Base-by-base conservation (phyloP, 192 early-diverging fungal genomes). In the Neocallimastix lanati region DNA sequence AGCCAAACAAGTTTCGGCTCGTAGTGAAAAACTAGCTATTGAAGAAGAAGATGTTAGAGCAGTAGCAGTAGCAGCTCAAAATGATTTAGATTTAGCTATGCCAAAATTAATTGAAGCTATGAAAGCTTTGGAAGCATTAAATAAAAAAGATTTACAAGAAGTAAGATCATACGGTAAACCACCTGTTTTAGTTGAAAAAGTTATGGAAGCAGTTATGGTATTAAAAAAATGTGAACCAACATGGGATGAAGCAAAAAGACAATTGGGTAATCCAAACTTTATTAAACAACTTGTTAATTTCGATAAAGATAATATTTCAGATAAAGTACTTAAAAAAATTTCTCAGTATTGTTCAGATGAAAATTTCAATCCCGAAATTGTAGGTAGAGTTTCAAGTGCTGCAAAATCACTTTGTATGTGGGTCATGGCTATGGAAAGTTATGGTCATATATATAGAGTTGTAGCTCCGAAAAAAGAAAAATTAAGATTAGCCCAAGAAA, bases 1-100 rank as follows among this genome's bases (percentile, higher is more conserved):
- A 78, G 89, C 89, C 25, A 90, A 90, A 76, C 81, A 85, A 40
- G 89, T 90, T 7, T 78, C 85, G 9, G 86, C 87, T 38, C 90
- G 88, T 80, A 85, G 89, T 18, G 89, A 90, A 80, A 80, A 80
- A 27, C 27, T 80, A n/a, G 50, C 77, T 27, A 78, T 37, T 27
- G 50, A 78, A 78, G 50, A 78, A 35, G 79, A 79, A 77, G 79
- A 79, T 25, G 79, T 79, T 7, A 79, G 79, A 36, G 79, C 29
- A 77, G 79, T 79, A 18, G 79, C 79, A 25, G 50, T 76, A 21
- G 79, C 79, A 28, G 79, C 79, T 5, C 79, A 79, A 38, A 77
- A 40, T 21, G 79, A 79, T 79, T 79, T 79, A 36, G 79, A 79
- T 79, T 13, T 79, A 6, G 79, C 79, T 28, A 79, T 79, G 79